Evolutionary conservation across 306 rosid genomes (phyloP).

Genomic region (Rosa rugosa): DNA sequence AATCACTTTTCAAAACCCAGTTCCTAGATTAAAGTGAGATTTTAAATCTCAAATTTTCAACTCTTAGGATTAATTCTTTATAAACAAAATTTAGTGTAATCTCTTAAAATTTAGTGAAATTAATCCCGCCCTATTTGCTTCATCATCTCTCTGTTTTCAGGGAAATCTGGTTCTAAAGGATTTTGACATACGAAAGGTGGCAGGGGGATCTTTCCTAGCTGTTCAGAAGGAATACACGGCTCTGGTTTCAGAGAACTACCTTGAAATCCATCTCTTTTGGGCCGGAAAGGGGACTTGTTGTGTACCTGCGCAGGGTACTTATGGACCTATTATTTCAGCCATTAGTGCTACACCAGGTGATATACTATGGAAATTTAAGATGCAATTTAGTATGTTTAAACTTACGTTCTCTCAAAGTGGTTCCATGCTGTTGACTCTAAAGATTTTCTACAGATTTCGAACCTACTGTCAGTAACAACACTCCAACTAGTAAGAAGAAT

Average conservation of each 20-base stretch:
- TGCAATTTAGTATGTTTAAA: slow-evolving; percentile 12
- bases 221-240: slow-evolving; percentile 32
- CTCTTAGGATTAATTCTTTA: background rate
- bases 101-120: background rate
- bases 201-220: slow-evolving; percentile 53
- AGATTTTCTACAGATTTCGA: slow-evolving; percentile 48
- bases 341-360: slow-evolving; percentile 75
- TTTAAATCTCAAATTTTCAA: background rate
- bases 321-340: slow-evolving; percentile 79
- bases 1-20: background rate
- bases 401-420: slow-evolving; percentile 4
- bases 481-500: slow-evolving; percentile 46
- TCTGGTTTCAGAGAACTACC: slow-evolving; percentile 54
- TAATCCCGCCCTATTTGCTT: background rate
- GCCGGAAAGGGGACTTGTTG: slow-evolving; percentile 93
- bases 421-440: slow-evolving; percentile 16
- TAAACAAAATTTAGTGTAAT: background rate
- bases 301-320: slow-evolving; percentile 55
- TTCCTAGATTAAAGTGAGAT: background rate
- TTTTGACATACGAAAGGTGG: slow-evolving; percentile 64
- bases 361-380: background rate
- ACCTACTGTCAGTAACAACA: slow-evolving; percentile 53
- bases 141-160: slow-evolving; percentile 28
- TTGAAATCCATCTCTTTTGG: slow-evolving; percentile 86
- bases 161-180: slow-evolving; percentile 53